Evolutionary conservation across 768 basidiomycete genomes (phyloP), one percentile per base, ranked within the genome.

Genomic region (Collybiopsis confluens): DNA sequence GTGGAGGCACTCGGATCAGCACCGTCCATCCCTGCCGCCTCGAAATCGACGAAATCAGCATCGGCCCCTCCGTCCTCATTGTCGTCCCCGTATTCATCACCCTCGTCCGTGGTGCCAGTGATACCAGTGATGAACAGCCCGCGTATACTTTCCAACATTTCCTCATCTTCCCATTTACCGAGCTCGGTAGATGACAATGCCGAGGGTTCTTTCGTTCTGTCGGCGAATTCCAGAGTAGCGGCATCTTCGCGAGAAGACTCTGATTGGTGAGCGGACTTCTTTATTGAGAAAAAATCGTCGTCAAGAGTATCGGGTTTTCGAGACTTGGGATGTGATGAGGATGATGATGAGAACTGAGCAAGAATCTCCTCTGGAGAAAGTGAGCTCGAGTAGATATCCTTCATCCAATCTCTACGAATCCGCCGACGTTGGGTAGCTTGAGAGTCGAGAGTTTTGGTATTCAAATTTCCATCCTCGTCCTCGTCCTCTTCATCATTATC

Each of bases 111-210:
- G n/a, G n/a, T n/a, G n/a, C n/a, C n/a, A 56, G 70, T 63, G 44
- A 65, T 68, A 1, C 90, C 93, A 0, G 94, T 96, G 65, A 99
- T 96, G 71, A 99, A 99, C 47, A 96, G 73, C 52, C 82, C 75
- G 5, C 90, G 82, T 62, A 99, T 85, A 1, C 90, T 88, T 48
- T 97, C 90, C 21, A 98, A 77, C 66, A 90, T 77, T 21, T 81
- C 85, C 57, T 95, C 90, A 56, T 90, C 83, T 54, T 88, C 85
- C 95, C 94, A 98, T 60, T 81, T 81, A 56, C 75, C 79, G 54
- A 90, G 67, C 42, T 73, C 72, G 23, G 82, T 79, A 1, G 60
- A 60, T 40, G 76, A 66, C n/a, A 83, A 47, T 0, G 61, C 61
- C 2, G 47, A 21, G 4, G 38, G 38, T 48, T 80, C 83, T 66